These are phyloP conservation scores for Blumeria hordei DNA, from an alignment of 2,329 filamentous ascomycete species.

Conservation along the genomic window DNA sequence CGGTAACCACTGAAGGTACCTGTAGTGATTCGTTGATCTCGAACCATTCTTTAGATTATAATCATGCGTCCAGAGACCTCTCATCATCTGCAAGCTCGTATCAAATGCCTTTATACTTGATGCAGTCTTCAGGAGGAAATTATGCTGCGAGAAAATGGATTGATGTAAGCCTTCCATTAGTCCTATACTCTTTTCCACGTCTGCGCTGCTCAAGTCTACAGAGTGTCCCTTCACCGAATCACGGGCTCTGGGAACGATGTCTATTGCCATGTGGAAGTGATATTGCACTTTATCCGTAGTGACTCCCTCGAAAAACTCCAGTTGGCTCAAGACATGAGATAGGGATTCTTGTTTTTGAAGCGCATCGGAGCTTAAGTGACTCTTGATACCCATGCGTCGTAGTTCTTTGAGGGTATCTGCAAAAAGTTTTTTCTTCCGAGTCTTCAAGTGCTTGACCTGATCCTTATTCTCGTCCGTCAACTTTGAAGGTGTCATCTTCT, in stretches of 20 bases:
- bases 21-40: slow-evolving; percentile 10
- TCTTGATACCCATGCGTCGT: slow-evolving; percentile 70
- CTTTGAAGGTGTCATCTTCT: slow-evolving; percentile 58
- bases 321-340: slow-evolving; percentile 40
- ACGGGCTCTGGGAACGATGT: slow-evolving; percentile 45
- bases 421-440: slow-evolving; percentile 70
- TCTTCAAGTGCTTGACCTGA: slow-evolving; percentile 68
- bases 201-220: slow-evolving; percentile 60
- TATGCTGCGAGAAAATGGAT: slow-evolving; percentile 34
- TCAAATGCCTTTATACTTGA: slow-evolving; percentile 7
- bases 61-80: slow-evolving; percentile 20
- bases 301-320: slow-evolving; percentile 17
- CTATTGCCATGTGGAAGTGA: slow-evolving; percentile 57
- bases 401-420: slow-evolving; percentile 67
- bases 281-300: slow-evolving; percentile 30
- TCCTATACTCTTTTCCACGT: slow-evolving; percentile 55
- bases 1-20: slow-evolving; percentile 32
- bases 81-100: slow-evolving; percentile 6
- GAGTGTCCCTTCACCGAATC: slow-evolving; percentile 48
- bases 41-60: slow-evolving; percentile 6
- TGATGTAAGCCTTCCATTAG: slow-evolving; percentile 70
- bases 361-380: slow-evolving; percentile 52
- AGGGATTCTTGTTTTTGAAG: slow-evolving; percentile 51
- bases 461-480: slow-evolving; percentile 73
- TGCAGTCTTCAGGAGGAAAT: slow-evolving; percentile 8